Conservation (phyloP, 768 basidiomycete genomes). For the Daedaleopsis nitida region DNA sequence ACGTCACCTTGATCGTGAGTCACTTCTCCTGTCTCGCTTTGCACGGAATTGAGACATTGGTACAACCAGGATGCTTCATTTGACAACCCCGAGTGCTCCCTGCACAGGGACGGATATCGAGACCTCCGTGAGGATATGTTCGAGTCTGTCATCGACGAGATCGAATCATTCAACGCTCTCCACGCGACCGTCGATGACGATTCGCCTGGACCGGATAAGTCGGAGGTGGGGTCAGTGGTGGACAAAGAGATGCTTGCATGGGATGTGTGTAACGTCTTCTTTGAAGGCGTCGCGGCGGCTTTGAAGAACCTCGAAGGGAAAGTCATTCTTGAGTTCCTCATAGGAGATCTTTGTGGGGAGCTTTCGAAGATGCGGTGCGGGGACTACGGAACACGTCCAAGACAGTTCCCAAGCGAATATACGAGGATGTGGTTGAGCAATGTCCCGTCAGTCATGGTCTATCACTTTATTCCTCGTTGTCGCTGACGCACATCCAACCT, state of each 20-base stretch:
- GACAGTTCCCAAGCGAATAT: conserved; percentile 32
- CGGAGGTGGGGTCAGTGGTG: no score
- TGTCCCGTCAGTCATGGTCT: conserved; percentile 34
- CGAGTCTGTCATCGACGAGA: no score
- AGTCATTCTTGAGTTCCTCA: conserved; percentile 32
- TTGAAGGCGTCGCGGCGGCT: conserved; percentile 28
- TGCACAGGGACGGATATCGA: no score
- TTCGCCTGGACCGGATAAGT: no score
- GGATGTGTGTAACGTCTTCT: conserved; percentile 24
- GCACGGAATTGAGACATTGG: background rate
- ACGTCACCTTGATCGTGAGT: conserved; percentile 18
- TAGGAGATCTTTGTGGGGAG: conserved; percentile 34
- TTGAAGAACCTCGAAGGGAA: conserved; percentile 27
- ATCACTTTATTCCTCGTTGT: no score
- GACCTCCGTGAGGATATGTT: no score
- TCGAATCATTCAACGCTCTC: no score
- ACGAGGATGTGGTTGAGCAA: conserved; percentile 40
- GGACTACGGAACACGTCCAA: conserved; percentile 28
- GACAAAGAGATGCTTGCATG: background rate
- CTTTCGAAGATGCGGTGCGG: conserved; percentile 24
- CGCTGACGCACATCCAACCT: no score
- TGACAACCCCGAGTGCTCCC: no score
- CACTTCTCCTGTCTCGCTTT: no score
- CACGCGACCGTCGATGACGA: no score
- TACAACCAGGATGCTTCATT: no score